Base-by-base conservation (phyloP, 2,329 filamentous ascomycete species). In the Neopestalotiopsis sp. region DNA sequence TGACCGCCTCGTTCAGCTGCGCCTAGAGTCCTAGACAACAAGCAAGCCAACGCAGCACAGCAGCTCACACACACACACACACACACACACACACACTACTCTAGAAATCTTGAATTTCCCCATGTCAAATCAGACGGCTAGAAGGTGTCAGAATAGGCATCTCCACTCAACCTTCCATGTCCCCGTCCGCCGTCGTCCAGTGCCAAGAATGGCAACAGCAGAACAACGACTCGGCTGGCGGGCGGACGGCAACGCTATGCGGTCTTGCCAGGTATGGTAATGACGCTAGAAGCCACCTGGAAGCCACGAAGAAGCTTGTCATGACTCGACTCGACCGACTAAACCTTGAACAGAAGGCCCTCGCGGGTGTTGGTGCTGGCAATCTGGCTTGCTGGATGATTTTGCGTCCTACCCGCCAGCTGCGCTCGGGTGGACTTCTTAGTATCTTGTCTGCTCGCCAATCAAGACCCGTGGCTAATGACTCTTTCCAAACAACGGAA, bases 71-170 rank as follows among this genome's bases (percentile, higher is more conserved):
- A 64, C 10, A 28, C 24, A 28, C 24, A 28, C 24, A 28, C 24
- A 28, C 24, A 28, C 24, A 28, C 24, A 28, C 24, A 28, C 24
- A 28, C 24, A 28, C 10, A 38, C 6, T 38, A 38, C 10, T 7
- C 34, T 64, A 13, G 40, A n/a, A 45, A 64, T 64, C 61, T 64
- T 38, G 42, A 64, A 14, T 62, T 62, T 28, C 61, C 40, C 40
- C 34, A 30, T 62, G 12, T 38, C 34, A 28, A 42, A 34, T 5
- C 34, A 20, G 14, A 14, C 7, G 3, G 42, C 38, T 64, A 24
- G 38, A 49, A 32, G 40, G n/a, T 40, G 59, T 40, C 59, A 34
- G 34, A 45, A 45, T 28, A 64, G 61, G 61, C 40, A 64, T 64
- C 61, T 64, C 61, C 61, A 64, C 61, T 62, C 13, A 10, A 28